Base-by-base conservation (phyloP, 768 basidiomycete species). In the Boletus huronensis region DNA sequence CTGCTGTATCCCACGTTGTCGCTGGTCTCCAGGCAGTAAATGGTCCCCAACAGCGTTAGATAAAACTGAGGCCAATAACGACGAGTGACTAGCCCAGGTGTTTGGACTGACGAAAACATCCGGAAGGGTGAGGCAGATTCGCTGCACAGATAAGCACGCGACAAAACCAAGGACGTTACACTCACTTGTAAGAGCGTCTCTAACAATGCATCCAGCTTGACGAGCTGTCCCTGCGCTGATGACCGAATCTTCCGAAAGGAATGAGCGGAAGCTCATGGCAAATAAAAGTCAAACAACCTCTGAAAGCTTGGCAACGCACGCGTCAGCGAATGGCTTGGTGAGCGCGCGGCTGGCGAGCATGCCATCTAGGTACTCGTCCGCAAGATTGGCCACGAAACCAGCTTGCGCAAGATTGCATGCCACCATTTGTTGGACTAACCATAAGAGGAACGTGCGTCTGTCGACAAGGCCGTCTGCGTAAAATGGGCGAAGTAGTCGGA, bases 391-490 rank as follows among this genome's bases (percentile, higher is more conserved):
- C 13, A 92, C 71, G 64, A 93, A 92, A 3, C 84, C 86, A 14
- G 83, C 81, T 72, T 93, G 90, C 3, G 91, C 90, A 26, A 92
- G 79, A 65, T 92, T 93, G 64, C 86, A 90, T 3, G 74, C 76
- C n/a, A 69, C 65, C 81, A 89, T 83, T 64, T 91, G 88, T 53
- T 87, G 82, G 19, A 89, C 84, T 25, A 93, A 74, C 90, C 90
- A 93, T 14, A 77, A 71, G 7, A 93, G 77, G 69, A 92, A 90
- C 0, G 87, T 85, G 36, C 79, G 79, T 60, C 84, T 84, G 60
- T 93, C 90, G 14, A 93, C 85, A 16, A 93, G 76, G 25, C 88
- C 87, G 66, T 93, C 90, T 0, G 81, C 75, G 66, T 90, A 92
- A 68, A 91, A 90, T 3, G 83, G 81, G 26, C 87, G 82, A 38